Base-by-base conservation (phyloP, 768 basidiomycete genomes). In the Hygrocybe coccinea region DNA sequence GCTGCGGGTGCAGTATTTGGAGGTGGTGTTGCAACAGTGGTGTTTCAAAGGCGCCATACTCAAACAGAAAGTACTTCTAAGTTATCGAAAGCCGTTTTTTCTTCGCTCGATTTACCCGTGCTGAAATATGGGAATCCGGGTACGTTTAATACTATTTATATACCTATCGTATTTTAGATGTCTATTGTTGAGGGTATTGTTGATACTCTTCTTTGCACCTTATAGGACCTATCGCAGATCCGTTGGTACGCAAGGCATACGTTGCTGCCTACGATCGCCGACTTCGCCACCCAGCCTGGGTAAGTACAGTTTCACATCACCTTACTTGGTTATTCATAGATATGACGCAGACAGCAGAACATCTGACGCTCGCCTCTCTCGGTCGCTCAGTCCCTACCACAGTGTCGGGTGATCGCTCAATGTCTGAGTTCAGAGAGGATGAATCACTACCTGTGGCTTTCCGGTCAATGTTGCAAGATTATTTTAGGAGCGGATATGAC, bases 401-500 rank as follows among this genome's bases (percentile, higher is more conserved):
- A 5, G 10, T 14, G 14, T 22, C 25, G 1, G 91, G 80, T 1
- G 91, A 95, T 67, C 78, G 95, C 38, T 69, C 76, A 10, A 87
- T 85, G 63, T 91, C 89, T 37, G 75, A 74, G 1, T 99, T 99
- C 71, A 70, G 74, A 38, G 97, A 98, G 67, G 95, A 99, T 70
- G 79, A 79, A 39, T 78, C 80, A 2, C 67, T 98, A 11, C 95
- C 95, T 0, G 73, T 70, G 50, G 60, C 70, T 46, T 98, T 95
- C 78, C 80, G 95, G 17, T 87, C 95, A 0, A 85, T 80, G 58
- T 72, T 97, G 60, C 78, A 85, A 67, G 95, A 97, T 66, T 97
- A 97, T 68, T 92, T 94, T 69, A 79, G 79, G 57, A 95, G 93
- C 65, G 94, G 94, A 9, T 95, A 95, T 65, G 95, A 98, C 67